A percentile compares a stretch with the other conserved stretches of the same genome.
Conservation (phyloP, 257 asterid genomes). For the Capsicum baccatum region DNA sequence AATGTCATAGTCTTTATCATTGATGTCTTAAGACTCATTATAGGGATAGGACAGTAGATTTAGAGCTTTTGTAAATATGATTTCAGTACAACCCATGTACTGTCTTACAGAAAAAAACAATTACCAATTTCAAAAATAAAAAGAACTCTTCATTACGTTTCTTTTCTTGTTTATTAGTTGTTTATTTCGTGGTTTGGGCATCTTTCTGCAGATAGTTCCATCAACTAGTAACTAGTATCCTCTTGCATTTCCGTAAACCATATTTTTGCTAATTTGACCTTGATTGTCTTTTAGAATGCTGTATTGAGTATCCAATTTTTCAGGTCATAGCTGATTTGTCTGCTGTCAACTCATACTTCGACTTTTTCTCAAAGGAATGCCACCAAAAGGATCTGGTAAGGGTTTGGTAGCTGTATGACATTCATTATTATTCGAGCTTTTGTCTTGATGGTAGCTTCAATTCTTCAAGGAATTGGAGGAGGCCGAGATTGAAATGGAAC, state of each 20-base stretch:
- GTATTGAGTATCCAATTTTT: conserved; percentile 21
- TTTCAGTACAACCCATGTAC: no score
- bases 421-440: conserved; percentile 10
- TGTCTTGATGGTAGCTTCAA: conserved; percentile 32
- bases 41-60: no score
- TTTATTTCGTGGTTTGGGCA: conserved; percentile 1
- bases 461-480: conserved; percentile 83
- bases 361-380: conserved; percentile 40
- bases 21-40: no score
- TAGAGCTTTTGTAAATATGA: no score
- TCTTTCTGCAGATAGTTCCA: conserved; percentile 10
- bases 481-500: conserved; percentile 94
- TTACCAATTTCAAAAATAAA: no score
- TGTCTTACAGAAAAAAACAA: no score
- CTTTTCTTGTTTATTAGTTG: conserved; percentile 9
- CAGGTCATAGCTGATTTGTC: conserved; percentile 47
- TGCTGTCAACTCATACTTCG: conserved; percentile 43
- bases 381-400: conserved; percentile 43
- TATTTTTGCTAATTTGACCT: conserved; percentile 8
- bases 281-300: conserved; percentile 10
- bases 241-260: conserved; percentile 8
- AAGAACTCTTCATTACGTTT: background rate
- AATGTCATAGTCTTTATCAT: no score
- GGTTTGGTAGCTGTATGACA: background rate
- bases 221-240: background rate